Evolutionary conservation across 1,284 basidiomycete genomes (phyloP).

Genomic region (Cerioporus squamosus): DNA sequence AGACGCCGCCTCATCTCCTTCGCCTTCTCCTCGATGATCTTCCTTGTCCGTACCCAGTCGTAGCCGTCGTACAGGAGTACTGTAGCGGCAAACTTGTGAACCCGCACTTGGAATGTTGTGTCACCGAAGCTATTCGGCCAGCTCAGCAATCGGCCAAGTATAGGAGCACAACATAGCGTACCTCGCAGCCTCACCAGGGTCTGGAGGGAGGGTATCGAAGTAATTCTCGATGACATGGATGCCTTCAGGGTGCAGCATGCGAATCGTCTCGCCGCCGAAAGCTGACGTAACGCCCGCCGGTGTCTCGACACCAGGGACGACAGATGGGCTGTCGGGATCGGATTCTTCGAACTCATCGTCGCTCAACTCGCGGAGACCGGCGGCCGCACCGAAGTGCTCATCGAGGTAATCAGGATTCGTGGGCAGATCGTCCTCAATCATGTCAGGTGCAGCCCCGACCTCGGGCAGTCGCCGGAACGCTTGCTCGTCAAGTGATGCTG

Average conservation of each 20-base stretch:
- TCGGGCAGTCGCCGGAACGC: conserved; percentile 81
- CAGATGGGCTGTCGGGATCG: conserved; percentile 42
- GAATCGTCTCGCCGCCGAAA: conserved; percentile 85
- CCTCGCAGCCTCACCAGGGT: conserved; percentile 50
- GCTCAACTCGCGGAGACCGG: conserved; percentile 70
- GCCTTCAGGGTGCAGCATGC: conserved; percentile 64
- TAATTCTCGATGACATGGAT: conserved; percentile 72
- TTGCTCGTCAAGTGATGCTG: conserved; percentile 83
- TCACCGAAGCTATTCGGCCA: conserved; percentile 45
- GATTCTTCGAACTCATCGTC: conserved; percentile 77
- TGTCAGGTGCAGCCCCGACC: conserved; percentile 79
- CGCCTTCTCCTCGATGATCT: conserved; percentile 86
- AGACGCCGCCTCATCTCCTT: conserved; percentile 87
- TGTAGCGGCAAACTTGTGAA: conserved; percentile 65
- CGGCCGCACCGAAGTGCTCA: conserved; percentile 77
- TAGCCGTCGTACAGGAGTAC: conserved; percentile 90
- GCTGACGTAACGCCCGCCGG: conserved; percentile 59
- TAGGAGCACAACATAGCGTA: conserved; percentile 36
- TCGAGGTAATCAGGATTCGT: conserved; percentile 89
- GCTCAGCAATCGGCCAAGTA: conserved; percentile 12
- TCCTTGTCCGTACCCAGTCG: conserved; percentile 89
- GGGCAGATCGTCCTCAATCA: conserved; percentile 92
- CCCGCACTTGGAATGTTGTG: conserved; percentile 54
- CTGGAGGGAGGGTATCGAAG: conserved; percentile 70
- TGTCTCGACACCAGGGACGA: conserved; percentile 35